Conservation (phyloP, 208 protist species). For the Leishmania gerbilli region DNA sequence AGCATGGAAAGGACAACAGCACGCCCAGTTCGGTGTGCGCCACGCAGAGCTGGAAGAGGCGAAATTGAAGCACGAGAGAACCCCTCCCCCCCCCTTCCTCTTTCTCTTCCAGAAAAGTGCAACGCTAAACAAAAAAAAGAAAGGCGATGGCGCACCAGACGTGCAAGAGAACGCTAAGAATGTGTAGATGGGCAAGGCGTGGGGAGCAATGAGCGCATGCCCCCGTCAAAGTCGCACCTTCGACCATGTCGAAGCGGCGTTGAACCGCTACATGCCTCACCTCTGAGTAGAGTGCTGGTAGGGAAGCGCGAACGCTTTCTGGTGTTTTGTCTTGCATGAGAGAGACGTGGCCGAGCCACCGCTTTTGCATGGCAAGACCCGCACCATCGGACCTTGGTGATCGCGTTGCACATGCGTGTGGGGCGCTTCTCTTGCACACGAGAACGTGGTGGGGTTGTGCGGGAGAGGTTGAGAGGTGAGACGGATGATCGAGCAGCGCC, state of each 20-base stretch:
- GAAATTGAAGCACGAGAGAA: background rate
- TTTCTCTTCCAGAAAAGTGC: background rate
- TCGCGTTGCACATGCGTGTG: background rate
- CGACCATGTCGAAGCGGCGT: background rate
- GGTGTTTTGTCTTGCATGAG: background rate
- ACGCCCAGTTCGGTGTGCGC: background rate
- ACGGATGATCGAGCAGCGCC: background rate
- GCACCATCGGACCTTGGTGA: background rate
- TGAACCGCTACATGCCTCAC: background rate
- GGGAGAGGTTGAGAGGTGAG: background rate
- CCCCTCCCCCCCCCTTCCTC: background rate
- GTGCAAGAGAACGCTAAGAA: background rate
- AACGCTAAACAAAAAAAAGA: background rate
- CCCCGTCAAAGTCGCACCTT: background rate
- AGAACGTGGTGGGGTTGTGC: background rate
- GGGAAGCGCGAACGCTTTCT: background rate
- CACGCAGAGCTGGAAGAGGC: background rate
- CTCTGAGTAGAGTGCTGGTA: background rate
- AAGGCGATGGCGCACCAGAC: background rate
- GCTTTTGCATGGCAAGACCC: too few species aligned
- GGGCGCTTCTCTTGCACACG: background rate
- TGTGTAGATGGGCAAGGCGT: background rate
- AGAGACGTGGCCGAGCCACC: background rate
- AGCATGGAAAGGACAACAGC: background rate
- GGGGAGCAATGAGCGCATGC: background rate